Base-by-base conservation (phyloP, 2,329 filamentous ascomycete species). In the Aspergillus texensis region DNA sequence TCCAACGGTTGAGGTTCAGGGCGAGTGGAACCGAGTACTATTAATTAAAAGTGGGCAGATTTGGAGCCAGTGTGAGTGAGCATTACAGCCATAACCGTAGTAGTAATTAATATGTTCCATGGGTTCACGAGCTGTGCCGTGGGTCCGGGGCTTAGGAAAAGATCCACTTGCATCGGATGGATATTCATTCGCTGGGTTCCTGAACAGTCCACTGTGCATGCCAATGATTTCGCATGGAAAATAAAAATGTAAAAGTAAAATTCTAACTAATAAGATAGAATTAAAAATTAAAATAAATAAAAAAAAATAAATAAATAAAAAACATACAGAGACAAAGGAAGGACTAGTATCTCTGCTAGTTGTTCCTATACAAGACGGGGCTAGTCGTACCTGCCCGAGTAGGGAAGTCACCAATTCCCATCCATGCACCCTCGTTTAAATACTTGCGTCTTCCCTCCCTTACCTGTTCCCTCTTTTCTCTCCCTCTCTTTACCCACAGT, bases 401-500 rank as follows among this genome's bases (percentile, higher is more conserved):
- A 36, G 34, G 34, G 2, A 16, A 36, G 34, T 36, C 14, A 6
- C 34, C 26, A 28, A 28, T 28, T 28, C 26, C 26, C 24, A 26
- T 19, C 43, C 43, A 32, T 32, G 48, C 19, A 52, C 8, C 34
- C 48, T 52, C 2, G 10, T 32, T 52, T 52, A 52, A 55, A 60
- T 63, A 43, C 57, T 21, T 24, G 39, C 55, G 30, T 41, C 48
- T 46, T 58, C 48, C 57, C 59, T 45, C 58, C 52, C 55, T 46
- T 53, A 21, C 21, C 32, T 41, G 24, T 46, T 58, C 26, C 53
- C 14, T 14, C 14, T 54, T 50, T 54, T 50, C 50, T 41, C 60
- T 57, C 60, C 26, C 54, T 66, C 62, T 59, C 57, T 59, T 46
- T 58, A 52, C 48, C 36, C 36, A 59, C 57, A 39, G 39, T 50